phyloP scores from a whole-genome alignment of 345 rosid genomes.

The Kandelia obovata region DNA sequence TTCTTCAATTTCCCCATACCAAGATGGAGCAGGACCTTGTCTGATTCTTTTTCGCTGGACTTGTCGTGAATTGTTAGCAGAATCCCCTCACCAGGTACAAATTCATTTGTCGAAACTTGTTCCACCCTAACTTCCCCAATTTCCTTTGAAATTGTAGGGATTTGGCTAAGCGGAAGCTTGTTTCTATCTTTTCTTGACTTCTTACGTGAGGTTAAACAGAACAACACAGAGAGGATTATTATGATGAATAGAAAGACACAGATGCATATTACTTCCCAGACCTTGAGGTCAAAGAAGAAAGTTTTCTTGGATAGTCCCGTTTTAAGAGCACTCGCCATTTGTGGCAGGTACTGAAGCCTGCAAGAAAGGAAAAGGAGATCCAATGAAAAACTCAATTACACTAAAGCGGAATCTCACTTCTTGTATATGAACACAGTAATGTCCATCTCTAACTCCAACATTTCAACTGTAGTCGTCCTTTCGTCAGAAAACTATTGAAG shows the following conservation, averaged over 20 bases:
- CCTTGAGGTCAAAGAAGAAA: slow-evolving; percentile 64
- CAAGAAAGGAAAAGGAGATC: slow-evolving; percentile 20
- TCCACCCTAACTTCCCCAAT: slow-evolving; percentile 91
- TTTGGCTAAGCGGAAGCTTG: slow-evolving; percentile 43
- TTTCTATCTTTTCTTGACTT: slow-evolving; percentile 54
- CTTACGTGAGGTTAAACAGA: slow-evolving; percentile 65
- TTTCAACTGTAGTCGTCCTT: not conserved
- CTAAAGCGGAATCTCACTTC: slow-evolving; percentile 9
- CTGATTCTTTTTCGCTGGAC: slow-evolving; percentile 65
- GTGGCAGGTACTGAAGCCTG: slow-evolving; percentile 31
- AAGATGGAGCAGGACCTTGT: slow-evolving; percentile 73
- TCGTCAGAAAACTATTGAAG: not conserved
- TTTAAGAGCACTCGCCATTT: slow-evolving; percentile 64
- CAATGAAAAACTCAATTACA: slow-evolving; percentile 16
- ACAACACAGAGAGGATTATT: slow-evolving; percentile 62
- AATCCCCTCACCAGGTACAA: slow-evolving; percentile 68
- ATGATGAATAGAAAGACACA: slow-evolving; percentile 66
- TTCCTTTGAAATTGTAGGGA: slow-evolving; percentile 83
- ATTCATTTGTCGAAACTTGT: slow-evolving; percentile 60
- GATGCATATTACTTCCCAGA: slow-evolving; percentile 85
- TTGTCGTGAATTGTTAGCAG: slow-evolving; percentile 76
- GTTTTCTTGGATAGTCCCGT: slow-evolving; percentile 66
- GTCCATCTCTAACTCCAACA: not conserved
- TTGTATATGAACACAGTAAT: not conserved
- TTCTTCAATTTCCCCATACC: slow-evolving; percentile 64